Evolutionary conservation across 257 asterid genomes (phyloP).

Genomic region (Eustoma russellianum): DNA sequence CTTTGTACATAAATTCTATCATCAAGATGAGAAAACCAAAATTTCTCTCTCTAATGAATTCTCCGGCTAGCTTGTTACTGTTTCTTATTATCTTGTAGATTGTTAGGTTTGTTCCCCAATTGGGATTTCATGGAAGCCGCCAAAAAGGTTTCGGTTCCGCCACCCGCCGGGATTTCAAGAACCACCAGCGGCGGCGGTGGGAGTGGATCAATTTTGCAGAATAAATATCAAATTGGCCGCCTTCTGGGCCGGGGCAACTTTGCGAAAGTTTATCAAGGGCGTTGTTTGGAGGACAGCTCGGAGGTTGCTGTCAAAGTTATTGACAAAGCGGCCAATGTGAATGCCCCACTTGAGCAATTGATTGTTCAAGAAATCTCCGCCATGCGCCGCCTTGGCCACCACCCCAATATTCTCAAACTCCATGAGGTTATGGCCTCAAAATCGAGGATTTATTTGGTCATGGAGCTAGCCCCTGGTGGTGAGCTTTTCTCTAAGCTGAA

Average conservation of each 20-base stretch:
- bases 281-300: slow-evolving; percentile 15
- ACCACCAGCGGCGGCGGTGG: slow-evolving; percentile 42
- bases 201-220: slow-evolving; percentile 56
- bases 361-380: slow-evolving; percentile 78
- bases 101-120: too few species aligned
- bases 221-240: slow-evolving; percentile 54
- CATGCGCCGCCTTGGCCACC: slow-evolving; percentile 75
- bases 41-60: too few species aligned
- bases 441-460: slow-evolving; percentile 70
- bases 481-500: slow-evolving; percentile 56
- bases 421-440: slow-evolving; percentile 83
- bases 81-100: too few species aligned
- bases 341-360: slow-evolving; percentile 51
- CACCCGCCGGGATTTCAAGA: slow-evolving; percentile 17
- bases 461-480: slow-evolving; percentile 87
- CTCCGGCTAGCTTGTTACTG: too few species aligned
- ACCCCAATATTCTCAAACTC: slow-evolving; percentile 65
- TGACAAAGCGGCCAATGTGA: slow-evolving; percentile 37
- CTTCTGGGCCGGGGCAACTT: slow-evolving; percentile 93
- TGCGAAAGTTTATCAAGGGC: slow-evolving; percentile 71
- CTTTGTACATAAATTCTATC: too few species aligned
- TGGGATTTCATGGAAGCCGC: slow-evolving; percentile 5
- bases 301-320: slow-evolving; percentile 68
- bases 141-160: slow-evolving; percentile 7
- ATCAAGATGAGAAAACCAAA: too few species aligned